These are phyloP conservation scores for Aspergillus oerlinghausenensis DNA, from an alignment of 2,329 filamentous ascomycete species.

Conservation along the genomic window DNA sequence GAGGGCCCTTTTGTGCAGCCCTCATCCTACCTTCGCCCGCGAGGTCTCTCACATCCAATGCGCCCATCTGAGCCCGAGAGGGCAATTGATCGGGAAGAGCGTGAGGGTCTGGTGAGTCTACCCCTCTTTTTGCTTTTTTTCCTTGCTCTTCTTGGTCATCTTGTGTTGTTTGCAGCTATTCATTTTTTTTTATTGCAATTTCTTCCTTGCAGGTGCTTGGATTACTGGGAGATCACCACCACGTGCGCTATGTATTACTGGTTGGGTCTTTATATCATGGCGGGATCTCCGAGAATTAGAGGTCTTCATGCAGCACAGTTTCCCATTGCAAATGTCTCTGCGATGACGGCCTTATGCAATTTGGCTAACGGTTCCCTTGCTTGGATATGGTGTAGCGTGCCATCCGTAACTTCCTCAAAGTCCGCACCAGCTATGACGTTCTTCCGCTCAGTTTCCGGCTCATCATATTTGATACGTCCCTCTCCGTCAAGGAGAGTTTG, in stretches of 20 bases:
- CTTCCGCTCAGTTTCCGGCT: constrained; percentile 92
- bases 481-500: constrained; percentile 95
- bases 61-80: constrained; percentile 38
- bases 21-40: constrained; percentile 44
- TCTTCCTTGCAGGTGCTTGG: background rate
- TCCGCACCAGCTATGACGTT: constrained; percentile 96
- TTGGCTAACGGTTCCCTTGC: constrained; percentile 23
- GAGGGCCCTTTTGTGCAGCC: constrained; percentile 46
- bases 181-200: background rate
- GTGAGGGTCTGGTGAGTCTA: constrained; percentile 44
- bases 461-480: constrained; percentile 89
- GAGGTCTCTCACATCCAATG: constrained; percentile 38
- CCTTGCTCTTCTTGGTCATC: constrained; percentile 2
- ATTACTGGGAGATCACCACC: background rate
- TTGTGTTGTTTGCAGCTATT: background rate
- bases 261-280: background rate
- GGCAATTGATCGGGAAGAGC: constrained; percentile 47
- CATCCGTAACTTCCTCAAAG: constrained; percentile 92
- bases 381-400: constrained; percentile 58
- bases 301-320: background rate
- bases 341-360: constrained; percentile 4
- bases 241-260: background rate
- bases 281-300: background rate
- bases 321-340: constrained; percentile 3
- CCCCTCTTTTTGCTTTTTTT: constrained; percentile 1